Percentiles rank a stretch among this genome's conserved stretches.
These are phyloP conservation scores for Carex scoparia DNA, from an alignment of 176 grass and related monocot genomes.

Conservation along the genomic window DNA sequence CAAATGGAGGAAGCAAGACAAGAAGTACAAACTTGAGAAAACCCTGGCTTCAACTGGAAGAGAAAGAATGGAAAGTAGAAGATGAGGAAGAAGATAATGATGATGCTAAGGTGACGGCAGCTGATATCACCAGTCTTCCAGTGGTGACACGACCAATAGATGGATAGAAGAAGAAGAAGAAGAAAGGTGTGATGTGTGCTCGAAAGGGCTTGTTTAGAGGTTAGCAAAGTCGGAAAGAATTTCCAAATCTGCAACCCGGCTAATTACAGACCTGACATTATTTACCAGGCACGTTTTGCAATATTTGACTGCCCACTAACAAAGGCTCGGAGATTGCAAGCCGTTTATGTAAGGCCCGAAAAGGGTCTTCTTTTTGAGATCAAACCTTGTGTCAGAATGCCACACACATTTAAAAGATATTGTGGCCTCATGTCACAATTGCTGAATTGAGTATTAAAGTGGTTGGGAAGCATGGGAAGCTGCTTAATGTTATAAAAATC, in stretches of 20 bases:
- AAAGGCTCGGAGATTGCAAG: slow-evolving; percentile 87
- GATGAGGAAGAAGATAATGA: not conserved
- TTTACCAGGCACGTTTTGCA: slow-evolving; percentile 85
- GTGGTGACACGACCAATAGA: slow-evolving; percentile 40
- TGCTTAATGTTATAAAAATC: slow-evolving; percentile 94
- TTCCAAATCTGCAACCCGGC: slow-evolving; percentile 83
- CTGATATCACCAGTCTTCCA: slow-evolving; percentile 35
- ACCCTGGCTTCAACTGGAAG: slow-evolving; percentile 18
- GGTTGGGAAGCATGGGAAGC: slow-evolving; percentile 79
- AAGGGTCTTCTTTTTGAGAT: slow-evolving; percentile 87
- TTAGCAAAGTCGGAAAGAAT: slow-evolving; percentile 91
- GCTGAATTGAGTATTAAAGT: slow-evolving; percentile 86
- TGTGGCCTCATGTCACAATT: slow-evolving; percentile 89
- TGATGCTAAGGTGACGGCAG: slow-evolving; percentile 10
- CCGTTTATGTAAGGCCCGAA: slow-evolving; percentile 85
- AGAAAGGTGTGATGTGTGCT: slow-evolving; percentile 59
- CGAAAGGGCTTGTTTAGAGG: slow-evolving; percentile 77
- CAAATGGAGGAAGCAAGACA: slow-evolving; percentile 46
- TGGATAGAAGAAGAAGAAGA: slow-evolving; percentile 33
- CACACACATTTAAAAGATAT: slow-evolving; percentile 78
- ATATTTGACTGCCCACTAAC: slow-evolving; percentile 95
- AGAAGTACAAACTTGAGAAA: slow-evolving; percentile 55
- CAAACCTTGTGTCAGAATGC: slow-evolving; percentile 87
- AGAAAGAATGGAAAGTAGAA: not conserved
- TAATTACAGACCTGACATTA: slow-evolving; percentile 92